Base-by-base conservation (phyloP, 192 early-diverging fungal genomes). In the Phycomyces nitens region DNA sequence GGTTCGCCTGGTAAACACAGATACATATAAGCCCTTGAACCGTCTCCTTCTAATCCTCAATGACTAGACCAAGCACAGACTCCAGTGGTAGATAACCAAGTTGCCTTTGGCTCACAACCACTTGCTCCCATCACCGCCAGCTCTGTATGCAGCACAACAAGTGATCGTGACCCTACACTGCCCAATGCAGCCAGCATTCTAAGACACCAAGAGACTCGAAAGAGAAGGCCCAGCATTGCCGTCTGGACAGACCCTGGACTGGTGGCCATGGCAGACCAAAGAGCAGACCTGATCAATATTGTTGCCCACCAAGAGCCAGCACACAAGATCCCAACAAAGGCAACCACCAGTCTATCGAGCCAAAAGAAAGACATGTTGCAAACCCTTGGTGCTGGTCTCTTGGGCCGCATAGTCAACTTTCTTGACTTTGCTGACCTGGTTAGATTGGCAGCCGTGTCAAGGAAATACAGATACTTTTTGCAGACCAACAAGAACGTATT, bases 241-340 rank as follows among this genome's bases (percentile, higher is more conserved):
- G 89, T 92, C 1, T 93, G 91, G 91, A 75, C 84, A 0, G 90
- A 93, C 58, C 84, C 86, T 44, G 69, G 82, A 11, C 66, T 93
- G 4, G 68, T 87, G 60, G 81, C 86, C 58, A 70, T 91, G 50
- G 88, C 87, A 8, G 81, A 89, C 24, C 71, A 47, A 18, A 47
- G 18, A 11, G 11, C 12, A 47, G 18, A 47, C 1, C 15, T 11
- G 12, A 47, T 47, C 5, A 11, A 34, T 34, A 34, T 34, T 34
- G 29, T 34, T 34, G 7, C 29, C 2, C 29, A 34, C 29, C 2
- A 5, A 5, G 29, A 47, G 12, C 5, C 44, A 18, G 44, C 2
- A 11, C 29, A 2, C 2, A 7, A 34, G 29, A 5, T 34, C 7
- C 29, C 29, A 34, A 7, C 29, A 5, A 7, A 34, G 7, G 29